Percentiles rank a stretch among this genome's conserved stretches.
Conservation (phyloP, 1,284 basidiomycete species). For the Leccinum subrobustum region DNA sequence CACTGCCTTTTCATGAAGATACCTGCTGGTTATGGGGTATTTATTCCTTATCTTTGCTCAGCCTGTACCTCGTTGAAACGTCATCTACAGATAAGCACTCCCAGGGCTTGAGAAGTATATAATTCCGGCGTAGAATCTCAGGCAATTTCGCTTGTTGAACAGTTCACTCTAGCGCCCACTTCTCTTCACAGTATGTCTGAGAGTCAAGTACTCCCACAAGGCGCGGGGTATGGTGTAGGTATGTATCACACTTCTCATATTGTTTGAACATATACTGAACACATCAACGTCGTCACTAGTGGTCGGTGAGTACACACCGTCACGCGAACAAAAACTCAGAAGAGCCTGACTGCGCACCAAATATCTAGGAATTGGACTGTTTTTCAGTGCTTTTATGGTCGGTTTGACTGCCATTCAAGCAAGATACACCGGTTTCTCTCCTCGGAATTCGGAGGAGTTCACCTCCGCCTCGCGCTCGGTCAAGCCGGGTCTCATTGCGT, state of each 20-base stretch:
- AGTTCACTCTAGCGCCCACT: background rate
- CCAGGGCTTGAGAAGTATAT: conserved; percentile 6
- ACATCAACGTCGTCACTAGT: conserved; percentile 33
- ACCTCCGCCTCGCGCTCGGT: conserved; percentile 79
- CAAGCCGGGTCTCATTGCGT: conserved; percentile 88
- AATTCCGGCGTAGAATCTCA: background rate
- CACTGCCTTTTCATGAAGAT: background rate
- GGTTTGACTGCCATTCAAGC: conserved; percentile 65
- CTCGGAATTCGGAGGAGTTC: conserved; percentile 76
- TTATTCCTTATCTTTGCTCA: conserved; percentile 21
- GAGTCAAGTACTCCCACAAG: conserved; percentile 52
- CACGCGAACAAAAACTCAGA: background rate
- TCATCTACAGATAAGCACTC: conserved; percentile 20
- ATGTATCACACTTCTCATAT: conserved; percentile 26
- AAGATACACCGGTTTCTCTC: conserved; percentile 73
- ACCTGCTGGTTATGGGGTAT: background rate
- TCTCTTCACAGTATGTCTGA: conserved; percentile 24
- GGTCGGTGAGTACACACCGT: conserved; percentile 40
- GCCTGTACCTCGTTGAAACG: background rate
- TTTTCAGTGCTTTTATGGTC: conserved; percentile 81
- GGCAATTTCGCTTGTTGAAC: background rate
- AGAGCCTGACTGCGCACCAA: background rate
- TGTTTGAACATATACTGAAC: background rate
- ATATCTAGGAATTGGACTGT: conserved; percentile 70
- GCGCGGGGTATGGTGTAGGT: conserved; percentile 85